Evolutionary conservation across 805 yeast genomes (phyloP).

Genomic region (Cyberlindnera maclurae): DNA sequence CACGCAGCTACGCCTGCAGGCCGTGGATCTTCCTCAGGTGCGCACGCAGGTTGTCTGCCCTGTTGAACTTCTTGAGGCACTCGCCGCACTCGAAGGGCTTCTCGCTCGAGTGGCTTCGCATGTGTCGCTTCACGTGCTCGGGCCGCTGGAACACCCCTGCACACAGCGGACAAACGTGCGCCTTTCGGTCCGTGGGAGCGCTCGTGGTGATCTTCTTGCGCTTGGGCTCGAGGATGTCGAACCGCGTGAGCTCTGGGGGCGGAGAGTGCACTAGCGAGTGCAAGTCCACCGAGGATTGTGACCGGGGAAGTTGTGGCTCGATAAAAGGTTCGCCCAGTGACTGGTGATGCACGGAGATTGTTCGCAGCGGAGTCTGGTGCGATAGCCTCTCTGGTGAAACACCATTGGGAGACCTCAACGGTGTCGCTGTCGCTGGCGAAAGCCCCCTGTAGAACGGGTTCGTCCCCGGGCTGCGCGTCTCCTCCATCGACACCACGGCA

Average conservation of each 20-base stretch:
- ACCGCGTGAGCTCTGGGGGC: constrained; percentile 9
- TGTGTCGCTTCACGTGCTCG: constrained; percentile 70
- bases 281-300: constrained; percentile 11
- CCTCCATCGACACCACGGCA: constrained; percentile 14
- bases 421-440: constrained; percentile 30
- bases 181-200: constrained; percentile 33
- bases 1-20: not conserved
- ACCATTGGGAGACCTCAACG: constrained; percentile 23
- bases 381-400: constrained; percentile 20
- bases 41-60: constrained; percentile 76
- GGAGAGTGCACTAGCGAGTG: constrained; percentile 7
- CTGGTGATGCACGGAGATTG: not conserved
- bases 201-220: constrained; percentile 32
- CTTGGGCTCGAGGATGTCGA: constrained; percentile 13
- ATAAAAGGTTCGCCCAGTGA: constrained; percentile 1
- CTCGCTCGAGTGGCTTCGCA: constrained; percentile 70
- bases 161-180: constrained; percentile 60
- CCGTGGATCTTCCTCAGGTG: constrained; percentile 61
- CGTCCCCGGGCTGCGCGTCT: constrained; percentile 29
- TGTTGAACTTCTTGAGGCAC: constrained; percentile 59
- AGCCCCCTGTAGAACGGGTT: constrained; percentile 42
- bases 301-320: constrained; percentile 3
- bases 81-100: constrained; percentile 65
- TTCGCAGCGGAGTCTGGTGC: not conserved
- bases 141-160: constrained; percentile 58